Base-by-base conservation (phyloP, 495 filamentous ascomycete genomes). In the Aspergillus diversus region DNA sequence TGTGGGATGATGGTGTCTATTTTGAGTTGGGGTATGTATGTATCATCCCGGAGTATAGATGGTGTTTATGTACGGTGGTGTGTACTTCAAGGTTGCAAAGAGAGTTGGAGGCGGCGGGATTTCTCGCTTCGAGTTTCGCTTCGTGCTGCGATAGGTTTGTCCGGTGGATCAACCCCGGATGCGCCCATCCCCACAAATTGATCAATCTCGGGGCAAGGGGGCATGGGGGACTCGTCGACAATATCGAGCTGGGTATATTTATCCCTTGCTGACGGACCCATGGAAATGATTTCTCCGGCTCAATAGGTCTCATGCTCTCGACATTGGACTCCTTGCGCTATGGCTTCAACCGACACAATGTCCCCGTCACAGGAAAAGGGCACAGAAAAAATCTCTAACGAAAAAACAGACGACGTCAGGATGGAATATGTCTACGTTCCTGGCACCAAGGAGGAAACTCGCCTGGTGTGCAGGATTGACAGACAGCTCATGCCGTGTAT, bases 391-490 rank as follows among this genome's bases (percentile, higher is more conserved):
- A 2, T 12, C 39, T 7, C 8, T 7, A 43, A 6, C 39, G 39
- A 43, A 11, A 43, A 43, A 12, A 15, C 8, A 2, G 5, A 12
- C 0, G 8, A 43, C 8, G 8, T 15, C 39, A 6, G 11, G 5
- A 15, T 11, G 5, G 39, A 43, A 6, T 6, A 43, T 15, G 17
- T 11, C 37, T 57, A 57, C 21, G 34, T 57, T 5, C 55, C 55
- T 8, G 55, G 34, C 7, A 57, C 37, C 8, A 37, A 55, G 1
- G 50, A 62, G 33, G 60, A 62, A 16, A 62, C 37, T 34, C 7
- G 21, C 0, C 63, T 82, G 21, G 80, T 81, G 15, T 68, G 67
- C 52, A 81, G 80, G 66, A 66, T 82, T 7, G 79, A 81, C 62
- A 60, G 58, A 27, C 76, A 70, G 46, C 77, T 82, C 39, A 76